Evolutionary conservation across 352 stramenopile species (phyloP).

Genomic region (Globisporangium okanoganense): DNA sequence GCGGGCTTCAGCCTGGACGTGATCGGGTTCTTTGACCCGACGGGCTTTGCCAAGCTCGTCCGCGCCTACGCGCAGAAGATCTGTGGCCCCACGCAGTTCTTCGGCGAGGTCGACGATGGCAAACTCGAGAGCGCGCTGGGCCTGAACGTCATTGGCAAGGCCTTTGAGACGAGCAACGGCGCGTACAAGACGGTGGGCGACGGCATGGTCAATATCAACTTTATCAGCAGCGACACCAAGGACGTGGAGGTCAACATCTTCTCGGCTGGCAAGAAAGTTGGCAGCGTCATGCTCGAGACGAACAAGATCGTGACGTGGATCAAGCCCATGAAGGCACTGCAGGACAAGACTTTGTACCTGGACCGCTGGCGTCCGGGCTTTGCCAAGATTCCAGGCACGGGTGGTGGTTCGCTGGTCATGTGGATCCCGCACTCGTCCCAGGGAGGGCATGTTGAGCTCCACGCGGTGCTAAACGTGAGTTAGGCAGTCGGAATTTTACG

Average conservation of each 20-base stretch:
- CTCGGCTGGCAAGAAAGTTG: slow-evolving; percentile 32
- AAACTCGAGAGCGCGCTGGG: no score
- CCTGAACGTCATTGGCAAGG: no score
- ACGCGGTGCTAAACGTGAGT: slow-evolving; percentile 38
- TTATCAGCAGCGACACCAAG: slow-evolving; percentile 33
- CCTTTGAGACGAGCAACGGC: no score
- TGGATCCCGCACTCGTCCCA: slow-evolving; percentile 36
- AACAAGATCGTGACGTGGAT: slow-evolving; percentile 38
- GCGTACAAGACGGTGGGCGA: not conserved
- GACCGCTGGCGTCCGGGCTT: slow-evolving; percentile 41
- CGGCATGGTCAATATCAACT: slow-evolving; percentile 14
- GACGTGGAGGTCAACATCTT: slow-evolving; percentile 40
- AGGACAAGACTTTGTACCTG: slow-evolving; percentile 50
- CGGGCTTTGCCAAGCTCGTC: no score
- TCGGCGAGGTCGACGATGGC: slow-evolving; percentile 55
- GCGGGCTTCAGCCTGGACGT: no score
- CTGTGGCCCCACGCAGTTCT: slow-evolving; percentile 49
- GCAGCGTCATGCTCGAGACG: slow-evolving; percentile 23
- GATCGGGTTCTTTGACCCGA: no score
- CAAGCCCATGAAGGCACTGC: slow-evolving; percentile 28
- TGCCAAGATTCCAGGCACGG: slow-evolving; percentile 28
- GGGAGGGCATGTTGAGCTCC: slow-evolving; percentile 36
- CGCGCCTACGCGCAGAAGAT: slow-evolving; percentile 53
- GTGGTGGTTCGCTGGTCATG: slow-evolving; percentile 27
- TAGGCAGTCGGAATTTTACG: no score